Conservation (phyloP, 1,284 basidiomycete species). For the Athelia psychrophila region DNA sequence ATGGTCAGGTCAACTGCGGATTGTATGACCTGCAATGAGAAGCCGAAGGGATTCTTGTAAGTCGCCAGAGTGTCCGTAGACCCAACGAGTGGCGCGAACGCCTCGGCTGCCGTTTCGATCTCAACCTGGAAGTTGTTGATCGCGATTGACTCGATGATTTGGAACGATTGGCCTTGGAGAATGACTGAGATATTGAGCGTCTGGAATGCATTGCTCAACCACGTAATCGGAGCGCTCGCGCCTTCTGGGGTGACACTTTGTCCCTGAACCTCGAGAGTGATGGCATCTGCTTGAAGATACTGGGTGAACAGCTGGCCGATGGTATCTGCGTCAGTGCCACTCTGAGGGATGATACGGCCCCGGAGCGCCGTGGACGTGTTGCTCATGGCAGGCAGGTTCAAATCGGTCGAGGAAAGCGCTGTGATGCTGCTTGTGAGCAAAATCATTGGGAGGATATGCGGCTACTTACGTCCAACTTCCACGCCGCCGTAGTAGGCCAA, state of each 20-base stretch:
- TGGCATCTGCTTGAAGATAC: conserved; percentile 65
- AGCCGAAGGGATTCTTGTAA: conserved; percentile 79
- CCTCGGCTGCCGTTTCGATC: conserved; percentile 49
- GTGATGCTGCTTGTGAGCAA: conserved; percentile 4
- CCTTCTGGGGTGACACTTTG: conserved; percentile 61
- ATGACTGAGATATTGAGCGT: conserved; percentile 63
- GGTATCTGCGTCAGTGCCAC: conserved; percentile 48
- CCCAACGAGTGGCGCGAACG: conserved; percentile 57
- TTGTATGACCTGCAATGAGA: conserved; percentile 65
- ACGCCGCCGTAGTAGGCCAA: conserved; percentile 54
- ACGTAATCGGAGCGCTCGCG: conserved; percentile 47
- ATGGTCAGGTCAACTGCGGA: conserved; percentile 55
- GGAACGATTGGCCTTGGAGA: conserved; percentile 51
- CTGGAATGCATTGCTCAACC: conserved; percentile 73
- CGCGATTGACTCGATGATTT: conserved; percentile 69
- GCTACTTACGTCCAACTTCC: conserved; percentile 51
- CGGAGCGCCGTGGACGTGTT: conserved; percentile 52
- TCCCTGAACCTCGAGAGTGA: conserved; percentile 60
- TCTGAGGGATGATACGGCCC: conserved; percentile 65
- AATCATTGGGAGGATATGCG: not conserved
- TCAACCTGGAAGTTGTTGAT: conserved; percentile 61
- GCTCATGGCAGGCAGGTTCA: conserved; percentile 53
- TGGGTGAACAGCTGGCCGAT: conserved; percentile 68
- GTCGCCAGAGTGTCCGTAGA: conserved; percentile 61
- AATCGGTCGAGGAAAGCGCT: conserved; percentile 48